These are phyloP conservation scores for Colletotrichum higginsianum DNA, from an alignment of 2,329 filamentous ascomycete genomes.

Conservation along the genomic window DNA sequence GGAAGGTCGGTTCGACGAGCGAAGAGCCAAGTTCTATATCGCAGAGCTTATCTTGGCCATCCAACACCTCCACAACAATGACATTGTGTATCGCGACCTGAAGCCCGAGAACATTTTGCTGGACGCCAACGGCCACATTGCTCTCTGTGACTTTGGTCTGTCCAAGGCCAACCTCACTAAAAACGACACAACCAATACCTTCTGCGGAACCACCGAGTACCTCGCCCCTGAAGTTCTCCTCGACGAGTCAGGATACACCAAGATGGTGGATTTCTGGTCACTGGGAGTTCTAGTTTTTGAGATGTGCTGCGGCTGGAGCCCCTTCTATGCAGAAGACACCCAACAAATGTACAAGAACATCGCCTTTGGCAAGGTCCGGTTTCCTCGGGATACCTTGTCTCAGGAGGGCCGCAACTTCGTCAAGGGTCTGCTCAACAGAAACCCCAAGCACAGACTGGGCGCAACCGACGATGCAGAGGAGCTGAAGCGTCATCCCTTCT, in stretches of 20 bases:
- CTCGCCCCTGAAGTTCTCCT: slow-evolving; percentile 94
- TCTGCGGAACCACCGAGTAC: slow-evolving; percentile 98
- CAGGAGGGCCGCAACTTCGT: slow-evolving; percentile 98
- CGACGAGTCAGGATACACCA: slow-evolving; percentile 97
- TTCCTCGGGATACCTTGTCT: slow-evolving; percentile 93
- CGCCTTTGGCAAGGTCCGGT: slow-evolving; percentile 97
- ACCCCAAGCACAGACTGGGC: slow-evolving; percentile 94
- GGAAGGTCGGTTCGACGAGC: slow-evolving; percentile 95
- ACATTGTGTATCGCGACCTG: slow-evolving; percentile 97
- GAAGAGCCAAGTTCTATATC: slow-evolving; percentile 97
- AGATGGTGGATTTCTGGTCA: slow-evolving; percentile 99
- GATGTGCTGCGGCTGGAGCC: slow-evolving; percentile 99
- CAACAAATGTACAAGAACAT: slow-evolving; percentile 99
- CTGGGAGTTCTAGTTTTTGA: slow-evolving; percentile 97
- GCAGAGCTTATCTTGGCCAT: slow-evolving; percentile 96
- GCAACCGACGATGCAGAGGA: slow-evolving; percentile 94
- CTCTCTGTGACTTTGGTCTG: slow-evolving; percentile 95
- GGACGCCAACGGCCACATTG: slow-evolving; percentile 97
- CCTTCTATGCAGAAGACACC: slow-evolving; percentile 98
- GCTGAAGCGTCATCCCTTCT: slow-evolving; percentile 95
- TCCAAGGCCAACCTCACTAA: slow-evolving; percentile 98
- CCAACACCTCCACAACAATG: slow-evolving; percentile 94
- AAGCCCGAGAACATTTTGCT: slow-evolving; percentile 98
- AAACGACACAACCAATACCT: slow-evolving; percentile 98
- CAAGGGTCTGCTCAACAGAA: slow-evolving; percentile 96